Conservation (phyloP, 768 basidiomycete genomes). For the Cyathus striatus region DNA sequence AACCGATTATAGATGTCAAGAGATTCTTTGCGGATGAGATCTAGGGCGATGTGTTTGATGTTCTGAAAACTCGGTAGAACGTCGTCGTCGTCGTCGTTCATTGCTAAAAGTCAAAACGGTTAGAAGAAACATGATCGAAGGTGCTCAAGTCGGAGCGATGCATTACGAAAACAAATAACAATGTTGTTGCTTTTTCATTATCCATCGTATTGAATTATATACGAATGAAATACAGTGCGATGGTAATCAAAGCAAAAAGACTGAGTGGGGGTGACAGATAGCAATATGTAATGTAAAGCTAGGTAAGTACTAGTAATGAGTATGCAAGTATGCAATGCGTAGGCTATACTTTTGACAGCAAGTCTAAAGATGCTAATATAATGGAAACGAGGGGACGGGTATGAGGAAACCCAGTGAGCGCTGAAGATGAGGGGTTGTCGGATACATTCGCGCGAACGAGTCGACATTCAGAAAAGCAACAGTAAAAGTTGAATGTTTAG, state of each 20-base stretch:
- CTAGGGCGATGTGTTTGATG: conserved; percentile 24
- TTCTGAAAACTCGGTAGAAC: no score
- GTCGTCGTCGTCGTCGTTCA: no score
- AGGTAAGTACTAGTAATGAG: conserved; percentile 15
- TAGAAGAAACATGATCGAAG: no score
- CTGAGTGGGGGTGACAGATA: conserved; percentile 6
- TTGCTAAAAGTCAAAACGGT: no score
- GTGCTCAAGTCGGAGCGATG: no score
- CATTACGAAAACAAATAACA: no score
- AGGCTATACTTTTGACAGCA: conserved; percentile 21
- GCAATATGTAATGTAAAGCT: conserved; percentile 8
- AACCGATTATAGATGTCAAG: conserved; percentile 82
- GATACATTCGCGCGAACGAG: no score
- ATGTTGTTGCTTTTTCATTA: no score
- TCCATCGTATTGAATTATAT: no score
- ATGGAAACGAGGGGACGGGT: conserved; percentile 17
- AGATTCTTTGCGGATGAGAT: conserved; percentile 60
- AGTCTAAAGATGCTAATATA: conserved; percentile 17
- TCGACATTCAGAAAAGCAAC: no score
- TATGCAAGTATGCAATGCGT: neutral
- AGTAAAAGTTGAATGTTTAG: conserved; percentile 29
- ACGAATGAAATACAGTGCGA: neutral
- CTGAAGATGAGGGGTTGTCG: no score
- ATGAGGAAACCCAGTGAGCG: no score
- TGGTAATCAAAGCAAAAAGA: conserved; percentile 2